These are phyloP conservation scores for Syzygium syzygioides DNA, from an alignment of 441 rosid genomes.

Conservation along the genomic window DNA sequence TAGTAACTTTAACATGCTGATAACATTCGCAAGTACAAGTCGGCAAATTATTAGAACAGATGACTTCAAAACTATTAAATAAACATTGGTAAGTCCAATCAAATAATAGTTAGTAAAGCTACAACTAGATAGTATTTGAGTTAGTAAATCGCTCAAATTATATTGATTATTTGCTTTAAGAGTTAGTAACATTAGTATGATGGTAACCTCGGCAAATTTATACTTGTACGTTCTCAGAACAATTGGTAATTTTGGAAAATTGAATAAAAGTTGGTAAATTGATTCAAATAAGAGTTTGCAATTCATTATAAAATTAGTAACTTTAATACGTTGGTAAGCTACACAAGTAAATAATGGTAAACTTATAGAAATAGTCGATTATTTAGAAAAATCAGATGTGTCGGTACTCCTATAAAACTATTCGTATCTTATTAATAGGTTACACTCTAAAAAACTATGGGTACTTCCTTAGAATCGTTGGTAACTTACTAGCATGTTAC, in stretches of 20 bases:
- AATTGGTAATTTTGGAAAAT: background rate
- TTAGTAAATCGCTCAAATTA: background rate
- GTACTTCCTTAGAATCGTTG: background rate
- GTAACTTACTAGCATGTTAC: background rate
- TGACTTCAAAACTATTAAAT: background rate
- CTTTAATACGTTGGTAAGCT: background rate
- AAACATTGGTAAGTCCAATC: background rate
- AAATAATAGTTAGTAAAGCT: background rate
- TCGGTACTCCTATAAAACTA: background rate
- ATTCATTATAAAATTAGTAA: background rate
- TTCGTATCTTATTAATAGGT: background rate
- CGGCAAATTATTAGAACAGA: background rate
- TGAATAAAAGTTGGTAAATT: background rate
- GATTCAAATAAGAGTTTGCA: background rate
- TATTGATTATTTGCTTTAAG: background rate
- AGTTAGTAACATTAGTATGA: background rate
- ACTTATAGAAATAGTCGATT: background rate
- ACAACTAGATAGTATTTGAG: background rate
- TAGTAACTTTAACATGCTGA: background rate
- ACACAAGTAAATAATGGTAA: background rate
- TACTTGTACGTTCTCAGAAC: background rate
- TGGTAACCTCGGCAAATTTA: background rate
- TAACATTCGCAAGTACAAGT: background rate
- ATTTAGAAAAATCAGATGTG: background rate
- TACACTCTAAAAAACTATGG: background rate